Conservation (phyloP, 2,329 filamentous ascomycete species). For the Stagonosporopsis rhizophila region DNA sequence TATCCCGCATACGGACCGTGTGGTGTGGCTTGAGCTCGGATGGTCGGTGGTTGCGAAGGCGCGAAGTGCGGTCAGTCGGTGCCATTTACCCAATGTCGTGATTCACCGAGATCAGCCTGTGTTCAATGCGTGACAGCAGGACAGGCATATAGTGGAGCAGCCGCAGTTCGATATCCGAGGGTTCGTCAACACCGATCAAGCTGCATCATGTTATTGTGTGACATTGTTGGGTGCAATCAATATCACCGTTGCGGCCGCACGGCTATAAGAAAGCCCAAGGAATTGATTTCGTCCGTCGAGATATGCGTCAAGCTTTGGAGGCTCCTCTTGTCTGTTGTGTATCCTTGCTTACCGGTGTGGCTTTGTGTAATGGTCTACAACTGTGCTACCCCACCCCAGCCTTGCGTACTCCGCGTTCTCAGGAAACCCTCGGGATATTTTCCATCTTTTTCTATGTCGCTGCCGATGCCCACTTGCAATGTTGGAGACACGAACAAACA, state of each 20-base stretch:
- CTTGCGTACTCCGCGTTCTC: not conserved
- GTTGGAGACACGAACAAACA: not conserved
- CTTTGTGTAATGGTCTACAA: not conserved
- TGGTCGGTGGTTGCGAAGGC: slow-evolving; percentile 19
- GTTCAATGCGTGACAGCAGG: slow-evolving; percentile 1
- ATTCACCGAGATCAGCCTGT: not conserved
- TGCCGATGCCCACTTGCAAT: not conserved
- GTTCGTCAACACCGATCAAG: not conserved
- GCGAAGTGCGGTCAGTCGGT: slow-evolving; percentile 18
- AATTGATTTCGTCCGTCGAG: not conserved
- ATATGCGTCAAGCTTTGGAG: not conserved
- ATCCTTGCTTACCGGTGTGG: not conserved
- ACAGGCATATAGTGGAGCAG: too few species aligned
- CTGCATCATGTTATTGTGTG: not conserved
- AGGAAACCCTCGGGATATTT: not conserved
- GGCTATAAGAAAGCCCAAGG: not conserved
- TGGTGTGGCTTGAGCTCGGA: slow-evolving; percentile 20
- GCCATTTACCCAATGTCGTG: not conserved
- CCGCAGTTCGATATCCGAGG: not conserved
- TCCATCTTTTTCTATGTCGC: not conserved
- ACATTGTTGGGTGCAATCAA: not conserved
- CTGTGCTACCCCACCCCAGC: not conserved
- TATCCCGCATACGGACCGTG: slow-evolving; percentile 1
- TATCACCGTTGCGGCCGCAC: slow-evolving; percentile 7
- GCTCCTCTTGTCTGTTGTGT: not conserved